These are phyloP conservation scores for Aspergillus fumigatiaffinis DNA, from an alignment of 2,329 filamentous ascomycete genomes.

Conservation along the genomic window DNA sequence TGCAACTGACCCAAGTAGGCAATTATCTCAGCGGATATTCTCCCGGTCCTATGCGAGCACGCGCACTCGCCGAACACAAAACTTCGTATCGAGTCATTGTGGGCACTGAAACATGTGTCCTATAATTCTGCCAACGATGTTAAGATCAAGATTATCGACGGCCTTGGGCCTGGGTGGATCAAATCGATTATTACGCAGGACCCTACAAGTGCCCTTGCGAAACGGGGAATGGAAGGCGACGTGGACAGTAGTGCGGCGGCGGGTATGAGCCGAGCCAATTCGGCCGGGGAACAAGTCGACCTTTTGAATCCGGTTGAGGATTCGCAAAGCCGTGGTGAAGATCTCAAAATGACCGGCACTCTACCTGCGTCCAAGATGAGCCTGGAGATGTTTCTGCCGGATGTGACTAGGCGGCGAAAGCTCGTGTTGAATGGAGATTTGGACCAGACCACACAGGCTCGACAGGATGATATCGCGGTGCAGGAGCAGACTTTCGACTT, in stretches of 20 bases:
- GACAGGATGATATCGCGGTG: slow-evolving; percentile 75
- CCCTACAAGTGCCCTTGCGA: slow-evolving; percentile 28
- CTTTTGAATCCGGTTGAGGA: slow-evolving; percentile 52
- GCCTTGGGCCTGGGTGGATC: slow-evolving; percentile 75
- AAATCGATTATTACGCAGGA: slow-evolving; percentile 69
- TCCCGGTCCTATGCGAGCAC: slow-evolving; percentile 76
- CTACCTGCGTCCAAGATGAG: slow-evolving; percentile 40
- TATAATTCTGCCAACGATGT: slow-evolving; percentile 65
- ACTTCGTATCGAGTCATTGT: slow-evolving; percentile 79
- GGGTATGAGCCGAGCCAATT: slow-evolving; percentile 56
- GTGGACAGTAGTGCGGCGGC: slow-evolving; percentile 31
- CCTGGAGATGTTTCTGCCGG: slow-evolving; percentile 34
- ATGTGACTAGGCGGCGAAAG: slow-evolving; percentile 39
- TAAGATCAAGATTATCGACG: slow-evolving; percentile 73
- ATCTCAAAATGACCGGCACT: slow-evolving; percentile 33
- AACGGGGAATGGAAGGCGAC: slow-evolving; percentile 29
- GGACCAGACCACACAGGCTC: slow-evolving; percentile 63
- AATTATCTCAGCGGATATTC: slow-evolving; percentile 68
- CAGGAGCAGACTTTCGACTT: slow-evolving; percentile 90
- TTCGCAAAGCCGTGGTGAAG: slow-evolving; percentile 25
- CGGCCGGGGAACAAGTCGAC: slow-evolving; percentile 58
- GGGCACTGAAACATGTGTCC: slow-evolving; percentile 90
- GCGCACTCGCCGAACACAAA: slow-evolving; percentile 76
- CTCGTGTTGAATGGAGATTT: slow-evolving; percentile 60
- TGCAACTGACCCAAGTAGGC: slow-evolving; percentile 46